Conservation (phyloP, 805 yeast species). For the Candida maesae region DNA sequence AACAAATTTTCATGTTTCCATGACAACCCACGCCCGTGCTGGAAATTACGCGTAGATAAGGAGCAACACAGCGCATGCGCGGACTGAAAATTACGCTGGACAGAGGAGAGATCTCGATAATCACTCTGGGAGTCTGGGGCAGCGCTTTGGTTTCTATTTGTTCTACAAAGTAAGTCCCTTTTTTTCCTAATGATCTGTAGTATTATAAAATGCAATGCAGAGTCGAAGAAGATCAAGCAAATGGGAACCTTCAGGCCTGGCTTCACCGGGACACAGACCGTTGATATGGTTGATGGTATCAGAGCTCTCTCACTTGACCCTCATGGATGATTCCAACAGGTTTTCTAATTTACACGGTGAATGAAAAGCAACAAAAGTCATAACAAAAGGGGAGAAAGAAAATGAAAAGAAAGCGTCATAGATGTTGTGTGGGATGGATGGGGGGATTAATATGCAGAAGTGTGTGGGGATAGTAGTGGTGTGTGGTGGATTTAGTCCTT, state of each 20-base stretch:
- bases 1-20: slow-evolving; percentile 12
- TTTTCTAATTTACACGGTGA: slow-evolving; percentile 1
- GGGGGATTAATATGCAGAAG: background rate
- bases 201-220: slow-evolving; percentile 14
- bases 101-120: too few species aligned
- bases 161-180: too few species aligned
- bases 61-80: too few species aligned
- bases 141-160: too few species aligned
- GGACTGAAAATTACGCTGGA: too few species aligned
- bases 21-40: slow-evolving; percentile 7
- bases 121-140: too few species aligned
- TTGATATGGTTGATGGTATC: background rate
- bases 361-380: slow-evolving; percentile 1
- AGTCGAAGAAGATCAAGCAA: background rate
- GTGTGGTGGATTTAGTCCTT: slow-evolving; percentile 10
- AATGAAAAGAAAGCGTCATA: background rate
- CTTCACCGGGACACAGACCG: background rate
- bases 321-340: background rate
- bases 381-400: slow-evolving; percentile 2
- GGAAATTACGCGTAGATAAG: slow-evolving; percentile 5
- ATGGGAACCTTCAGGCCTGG: background rate
- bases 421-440: background rate
- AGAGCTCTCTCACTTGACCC: background rate
- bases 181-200: background rate
- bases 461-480: background rate